Evolutionary conservation across 225 moss, liverwort and hornwort species (phyloP), one percentile per base, ranked within the genome.

Genomic region (Neckera pumila): DNA sequence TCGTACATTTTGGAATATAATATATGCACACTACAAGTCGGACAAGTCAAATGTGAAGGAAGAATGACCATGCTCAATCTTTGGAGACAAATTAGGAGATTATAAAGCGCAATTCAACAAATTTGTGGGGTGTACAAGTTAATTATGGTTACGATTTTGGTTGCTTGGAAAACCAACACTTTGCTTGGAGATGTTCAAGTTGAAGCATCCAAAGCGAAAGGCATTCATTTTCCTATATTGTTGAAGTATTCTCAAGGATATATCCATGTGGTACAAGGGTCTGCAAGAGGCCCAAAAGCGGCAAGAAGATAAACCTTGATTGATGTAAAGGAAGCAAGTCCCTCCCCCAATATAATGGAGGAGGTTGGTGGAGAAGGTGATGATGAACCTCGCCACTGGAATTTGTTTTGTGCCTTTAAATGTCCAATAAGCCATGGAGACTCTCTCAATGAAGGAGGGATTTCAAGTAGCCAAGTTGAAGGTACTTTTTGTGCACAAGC

Each of bases 331-430:
- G 28, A 45, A 73, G 10, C 3, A 73, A 43, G 2, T 17, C 10
- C 3, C 51, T 14, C 51, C 9, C 2, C 5, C 2, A 28, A 28
- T 1, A 45, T 17, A 2, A 17, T 0, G 0, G 0, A 42, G 3
- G 15, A 45, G 9, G 28, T 28, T 3, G 1, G 5, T 45, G 5
- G 27, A 43, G 16, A 43, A 5, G 8, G 43, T 43, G 40, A 72
- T 43, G 43, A 70, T 40, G 42, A 2, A 8, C 43, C 51, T 9
- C 18, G 11, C 3, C 6, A 4, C 1, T 36, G 1, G 20, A 36
- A 36, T 19, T 19, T 34, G 19, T 19, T 65, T 65, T 65, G 66
- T 5, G 1, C 19, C 19, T 1, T 4, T 2, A 70, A 70, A 1
- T 22, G 14, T 3, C 13, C 4, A 3, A 23, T 25, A 22, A 22